These are phyloP conservation scores for Nigrospora osmanthi DNA, from an alignment of 2,329 filamentous ascomycete species.

Conservation along the genomic window DNA sequence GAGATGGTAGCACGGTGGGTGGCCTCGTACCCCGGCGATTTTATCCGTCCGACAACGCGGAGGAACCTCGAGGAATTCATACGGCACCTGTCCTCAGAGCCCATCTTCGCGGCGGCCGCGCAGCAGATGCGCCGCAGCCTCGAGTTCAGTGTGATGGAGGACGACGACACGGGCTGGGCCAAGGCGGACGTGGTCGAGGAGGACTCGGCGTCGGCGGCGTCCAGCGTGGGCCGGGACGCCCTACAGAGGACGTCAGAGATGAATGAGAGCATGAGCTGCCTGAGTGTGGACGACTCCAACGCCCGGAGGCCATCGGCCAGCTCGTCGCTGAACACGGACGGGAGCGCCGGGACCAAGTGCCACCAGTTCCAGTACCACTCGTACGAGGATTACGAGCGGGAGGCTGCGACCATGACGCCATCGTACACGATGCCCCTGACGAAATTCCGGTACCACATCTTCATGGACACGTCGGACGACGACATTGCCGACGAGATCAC, in stretches of 20 bases:
- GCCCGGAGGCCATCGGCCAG: slow-evolving; percentile 36
- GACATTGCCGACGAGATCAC: slow-evolving; percentile 87
- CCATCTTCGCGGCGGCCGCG: slow-evolving; percentile 77
- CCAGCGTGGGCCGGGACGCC: slow-evolving; percentile 11
- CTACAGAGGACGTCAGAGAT: slow-evolving; percentile 23
- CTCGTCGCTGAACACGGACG: slow-evolving; percentile 34
- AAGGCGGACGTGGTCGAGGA: slow-evolving; percentile 57
- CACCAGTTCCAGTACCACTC: slow-evolving; percentile 52
- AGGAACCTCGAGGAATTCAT: slow-evolving; percentile 70
- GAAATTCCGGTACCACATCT: slow-evolving; percentile 81
- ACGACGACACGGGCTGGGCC: slow-evolving; percentile 93
- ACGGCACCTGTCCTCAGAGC: slow-evolving; percentile 61
- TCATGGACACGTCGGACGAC: slow-evolving; percentile 81
- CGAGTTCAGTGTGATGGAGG: slow-evolving; percentile 64
- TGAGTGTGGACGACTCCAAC: slow-evolving; percentile 36
- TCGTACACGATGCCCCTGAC: slow-evolving; percentile 62
- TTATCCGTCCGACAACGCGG: slow-evolving; percentile 70
- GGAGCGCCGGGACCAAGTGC: slow-evolving; percentile 23
- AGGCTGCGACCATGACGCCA: slow-evolving; percentile 66
- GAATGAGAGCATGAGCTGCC: slow-evolving; percentile 36
- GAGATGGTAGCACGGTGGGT: slow-evolving; percentile 86
- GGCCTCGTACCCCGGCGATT: slow-evolving; percentile 83
- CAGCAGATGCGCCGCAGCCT: slow-evolving; percentile 78
- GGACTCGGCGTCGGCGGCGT: slow-evolving; percentile 9
- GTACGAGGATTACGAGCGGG: slow-evolving; percentile 72